Conservation (phyloP, 2,329 filamentous ascomycete genomes). For the Verruconis gallopava region DNA sequence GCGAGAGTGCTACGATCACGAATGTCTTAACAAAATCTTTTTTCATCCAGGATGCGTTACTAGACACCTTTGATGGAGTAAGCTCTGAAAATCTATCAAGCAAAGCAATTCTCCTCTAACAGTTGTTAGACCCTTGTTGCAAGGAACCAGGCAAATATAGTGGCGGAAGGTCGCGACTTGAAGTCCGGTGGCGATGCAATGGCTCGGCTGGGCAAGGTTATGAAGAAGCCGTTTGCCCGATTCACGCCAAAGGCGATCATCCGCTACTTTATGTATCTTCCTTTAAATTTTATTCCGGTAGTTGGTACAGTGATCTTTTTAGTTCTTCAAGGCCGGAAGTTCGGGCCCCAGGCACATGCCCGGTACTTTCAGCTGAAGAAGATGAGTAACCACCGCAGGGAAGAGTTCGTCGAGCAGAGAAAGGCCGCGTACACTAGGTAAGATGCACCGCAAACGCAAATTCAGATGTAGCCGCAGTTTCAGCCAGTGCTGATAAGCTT, state of each 20-base stretch:
- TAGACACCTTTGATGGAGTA: conserved; percentile 78
- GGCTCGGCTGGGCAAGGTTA: conserved; percentile 37
- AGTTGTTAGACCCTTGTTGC: conserved; percentile 34
- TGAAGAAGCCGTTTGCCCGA: conserved; percentile 36
- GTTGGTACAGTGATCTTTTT: conserved; percentile 76
- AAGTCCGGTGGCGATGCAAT: conserved; percentile 37
- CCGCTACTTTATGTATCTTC: conserved; percentile 69
- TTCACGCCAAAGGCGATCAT: conserved; percentile 44
- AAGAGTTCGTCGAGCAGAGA: conserved; percentile 57
- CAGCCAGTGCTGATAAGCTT: conserved; percentile 2
- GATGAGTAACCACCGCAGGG: conserved; percentile 54
- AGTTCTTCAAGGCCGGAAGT: conserved; percentile 47
- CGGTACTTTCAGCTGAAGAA: conserved; percentile 88
- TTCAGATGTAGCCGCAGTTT: background rate
- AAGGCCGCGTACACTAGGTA: conserved; percentile 60
- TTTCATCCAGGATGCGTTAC: conserved; percentile 65
- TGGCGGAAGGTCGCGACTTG: conserved; percentile 58
- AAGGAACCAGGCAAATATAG: conserved; percentile 41
- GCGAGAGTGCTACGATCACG: conserved; percentile 37
- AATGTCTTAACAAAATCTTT: conserved; percentile 52
- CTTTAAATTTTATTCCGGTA: conserved; percentile 85
- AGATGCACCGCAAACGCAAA: conserved; percentile 58
- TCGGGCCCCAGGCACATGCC: conserved; percentile 40
- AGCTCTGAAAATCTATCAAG: conserved; percentile 8
- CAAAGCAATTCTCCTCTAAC: background rate